Conservation (phyloP, 1,139 yeast genomes). For the Lodderomyces beijingensis region DNA sequence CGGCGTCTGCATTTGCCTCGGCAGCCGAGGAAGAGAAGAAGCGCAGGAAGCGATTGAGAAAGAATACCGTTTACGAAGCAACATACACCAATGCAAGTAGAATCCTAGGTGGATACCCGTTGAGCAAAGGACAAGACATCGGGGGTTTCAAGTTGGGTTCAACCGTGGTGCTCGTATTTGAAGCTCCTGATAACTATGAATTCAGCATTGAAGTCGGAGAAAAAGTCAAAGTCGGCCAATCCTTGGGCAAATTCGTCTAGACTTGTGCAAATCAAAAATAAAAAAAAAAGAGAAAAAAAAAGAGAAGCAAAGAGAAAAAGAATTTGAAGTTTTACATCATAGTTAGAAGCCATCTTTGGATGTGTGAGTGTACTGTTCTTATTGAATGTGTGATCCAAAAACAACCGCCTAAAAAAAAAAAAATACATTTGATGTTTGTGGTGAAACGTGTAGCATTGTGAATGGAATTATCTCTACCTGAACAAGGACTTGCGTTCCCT, state of each 20-base stretch:
- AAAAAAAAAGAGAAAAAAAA: conserved; percentile 1
- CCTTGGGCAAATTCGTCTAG: conserved; percentile 53
- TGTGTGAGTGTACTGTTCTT: no score
- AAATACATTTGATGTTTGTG: no score
- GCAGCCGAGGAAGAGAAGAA: conserved; percentile 13
- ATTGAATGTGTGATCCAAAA: no score
- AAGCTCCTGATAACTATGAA: conserved; percentile 79
- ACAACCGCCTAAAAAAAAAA: no score
- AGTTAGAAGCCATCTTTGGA: no score
- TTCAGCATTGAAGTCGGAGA: conserved; percentile 71
- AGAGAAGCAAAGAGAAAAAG: not conserved
- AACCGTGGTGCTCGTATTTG: conserved; percentile 93
- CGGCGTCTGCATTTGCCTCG: conserved; percentile 15
- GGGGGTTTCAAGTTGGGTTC: conserved; percentile 97
- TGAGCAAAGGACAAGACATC: conserved; percentile 88
- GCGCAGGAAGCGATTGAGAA: conserved; percentile 46
- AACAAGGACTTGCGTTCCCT: no score
- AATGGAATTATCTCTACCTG: no score
- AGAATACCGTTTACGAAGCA: conserved; percentile 91
- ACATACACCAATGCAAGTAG: conserved; percentile 79
- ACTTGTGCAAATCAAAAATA: not conserved
- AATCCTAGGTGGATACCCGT: conserved; percentile 83
- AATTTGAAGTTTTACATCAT: conserved; percentile 1
- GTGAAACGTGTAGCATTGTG: no score
- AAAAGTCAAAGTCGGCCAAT: conserved; percentile 80